Percentiles rank a stretch among this genome's conserved stretches.
Conservation (phyloP, 148 eudicot species). For the Chenopodium album region DNA sequence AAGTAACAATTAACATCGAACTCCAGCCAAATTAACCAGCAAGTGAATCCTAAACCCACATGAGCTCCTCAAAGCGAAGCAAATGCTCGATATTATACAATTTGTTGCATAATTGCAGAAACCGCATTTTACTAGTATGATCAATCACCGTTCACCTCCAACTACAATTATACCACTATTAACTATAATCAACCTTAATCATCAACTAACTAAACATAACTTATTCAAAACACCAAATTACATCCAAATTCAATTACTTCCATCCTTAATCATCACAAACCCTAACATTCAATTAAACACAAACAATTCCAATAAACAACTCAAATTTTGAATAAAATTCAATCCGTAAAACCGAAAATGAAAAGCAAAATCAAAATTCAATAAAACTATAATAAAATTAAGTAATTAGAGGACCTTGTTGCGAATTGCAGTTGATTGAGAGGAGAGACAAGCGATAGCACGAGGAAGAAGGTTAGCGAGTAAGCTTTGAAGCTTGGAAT, state of each 20-base stretch:
- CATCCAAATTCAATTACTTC: slow-evolving; percentile 1
- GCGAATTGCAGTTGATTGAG: slow-evolving; percentile 56
- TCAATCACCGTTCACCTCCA: slow-evolving; percentile 2
- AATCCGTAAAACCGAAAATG: slow-evolving; percentile 3
- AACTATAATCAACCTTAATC: slow-evolving; percentile 3
- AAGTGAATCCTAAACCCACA: not conserved
- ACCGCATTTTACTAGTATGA: not conserved
- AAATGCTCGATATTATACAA: not conserved
- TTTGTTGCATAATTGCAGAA: not conserved
- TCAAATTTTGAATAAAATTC: not conserved
- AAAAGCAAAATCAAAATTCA: not conserved
- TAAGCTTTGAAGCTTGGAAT: slow-evolving; percentile 70
- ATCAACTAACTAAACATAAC: not conserved
- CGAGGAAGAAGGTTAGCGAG: slow-evolving; percentile 81
- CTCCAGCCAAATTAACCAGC: not conserved
- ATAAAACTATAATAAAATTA: not conserved
- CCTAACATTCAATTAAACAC: not conserved
- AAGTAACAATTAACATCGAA: not conserved
- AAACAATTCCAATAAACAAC: not conserved
- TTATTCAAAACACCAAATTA: not conserved
- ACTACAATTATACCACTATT: not conserved
- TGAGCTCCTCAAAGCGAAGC: not conserved
- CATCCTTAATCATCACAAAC: not conserved
- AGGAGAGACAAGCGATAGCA: slow-evolving; percentile 65
- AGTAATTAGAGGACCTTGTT: slow-evolving; percentile 43